Percentiles rank a stretch among this genome's conserved stretches.
These are phyloP conservation scores for Oryza brachyantha DNA, from an alignment of 176 grass and related monocot species.

Conservation along the genomic window DNA sequence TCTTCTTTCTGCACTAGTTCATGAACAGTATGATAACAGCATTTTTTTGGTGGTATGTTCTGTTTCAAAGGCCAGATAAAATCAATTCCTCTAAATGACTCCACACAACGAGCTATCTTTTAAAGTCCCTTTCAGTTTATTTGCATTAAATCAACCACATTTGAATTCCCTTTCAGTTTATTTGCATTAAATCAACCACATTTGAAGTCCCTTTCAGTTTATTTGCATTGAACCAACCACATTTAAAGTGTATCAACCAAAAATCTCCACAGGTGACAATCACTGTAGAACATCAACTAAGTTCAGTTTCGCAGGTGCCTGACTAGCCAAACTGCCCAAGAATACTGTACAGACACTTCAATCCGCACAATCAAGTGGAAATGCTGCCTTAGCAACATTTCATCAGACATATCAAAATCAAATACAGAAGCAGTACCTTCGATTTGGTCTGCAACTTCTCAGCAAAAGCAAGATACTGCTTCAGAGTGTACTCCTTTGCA, in stretches of 20 bases:
- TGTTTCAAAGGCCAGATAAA: not conserved
- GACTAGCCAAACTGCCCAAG: not conserved
- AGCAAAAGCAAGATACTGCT: constrained; percentile 79
- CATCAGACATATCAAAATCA: not conserved
- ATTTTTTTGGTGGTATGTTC: not conserved
- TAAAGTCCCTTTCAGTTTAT: not conserved
- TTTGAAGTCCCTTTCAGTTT: no score
- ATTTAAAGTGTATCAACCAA: no score
- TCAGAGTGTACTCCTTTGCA: constrained; percentile 88
- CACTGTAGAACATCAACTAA: not conserved
- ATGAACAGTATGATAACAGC: not conserved
- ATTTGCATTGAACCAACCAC: no score
- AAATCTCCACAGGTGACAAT: not conserved
- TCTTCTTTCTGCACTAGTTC: not conserved
- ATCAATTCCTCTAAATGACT: not conserved
- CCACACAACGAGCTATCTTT: not conserved
- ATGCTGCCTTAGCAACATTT: constrained; percentile 8
- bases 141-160: not conserved
- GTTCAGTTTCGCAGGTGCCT: not conserved
- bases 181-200: no score
- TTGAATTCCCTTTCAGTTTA: no score
- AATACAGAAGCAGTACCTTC: constrained; percentile 43
- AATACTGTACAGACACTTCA: not conserved
- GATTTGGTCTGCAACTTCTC: constrained; percentile 77
- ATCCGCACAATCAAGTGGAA: not conserved